These are phyloP conservation scores for Candida insectalens DNA, from an alignment of 805 yeast species.

Conservation along the genomic window DNA sequence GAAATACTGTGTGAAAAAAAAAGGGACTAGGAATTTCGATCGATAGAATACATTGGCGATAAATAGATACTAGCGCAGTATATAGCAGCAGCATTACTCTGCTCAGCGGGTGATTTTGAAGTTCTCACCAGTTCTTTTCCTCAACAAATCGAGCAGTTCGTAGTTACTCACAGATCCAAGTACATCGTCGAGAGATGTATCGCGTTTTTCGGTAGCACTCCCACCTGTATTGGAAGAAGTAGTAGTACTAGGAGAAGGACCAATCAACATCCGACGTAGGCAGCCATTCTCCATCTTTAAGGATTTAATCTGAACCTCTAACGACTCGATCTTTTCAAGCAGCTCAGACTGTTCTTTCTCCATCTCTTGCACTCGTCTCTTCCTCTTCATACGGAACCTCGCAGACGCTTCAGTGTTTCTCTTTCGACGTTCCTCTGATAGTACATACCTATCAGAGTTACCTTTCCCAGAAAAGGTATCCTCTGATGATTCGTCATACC, in stretches of 20 bases:
- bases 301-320: constrained; percentile 38
- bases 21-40: too few species aligned
- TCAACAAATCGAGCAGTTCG: constrained; percentile 14
- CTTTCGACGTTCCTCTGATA: constrained; percentile 46
- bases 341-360: constrained; percentile 35
- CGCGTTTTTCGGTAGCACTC: too few species aligned
- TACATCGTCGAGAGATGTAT: too few species aligned
- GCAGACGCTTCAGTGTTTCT: constrained; percentile 62
- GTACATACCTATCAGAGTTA: too few species aligned
- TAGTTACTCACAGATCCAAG: constrained; percentile 14
- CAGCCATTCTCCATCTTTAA: constrained; percentile 56
- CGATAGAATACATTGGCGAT: too few species aligned
- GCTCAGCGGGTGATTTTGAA: constrained; percentile 17
- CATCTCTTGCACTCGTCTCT: constrained; percentile 49
- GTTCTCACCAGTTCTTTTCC: constrained; percentile 12
- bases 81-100: too few species aligned
- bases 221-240: too few species aligned
- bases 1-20: too few species aligned
- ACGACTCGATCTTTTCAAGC: constrained; percentile 33
- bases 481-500: too few species aligned
- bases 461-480: too few species aligned
- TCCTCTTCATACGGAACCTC: constrained; percentile 53
- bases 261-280: constrained; percentile 34
- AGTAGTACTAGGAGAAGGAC: too few species aligned
- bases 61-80: too few species aligned